Base-by-base conservation (phyloP, 1,284 basidiomycete species). In the Leccinum ponderosum region DNA sequence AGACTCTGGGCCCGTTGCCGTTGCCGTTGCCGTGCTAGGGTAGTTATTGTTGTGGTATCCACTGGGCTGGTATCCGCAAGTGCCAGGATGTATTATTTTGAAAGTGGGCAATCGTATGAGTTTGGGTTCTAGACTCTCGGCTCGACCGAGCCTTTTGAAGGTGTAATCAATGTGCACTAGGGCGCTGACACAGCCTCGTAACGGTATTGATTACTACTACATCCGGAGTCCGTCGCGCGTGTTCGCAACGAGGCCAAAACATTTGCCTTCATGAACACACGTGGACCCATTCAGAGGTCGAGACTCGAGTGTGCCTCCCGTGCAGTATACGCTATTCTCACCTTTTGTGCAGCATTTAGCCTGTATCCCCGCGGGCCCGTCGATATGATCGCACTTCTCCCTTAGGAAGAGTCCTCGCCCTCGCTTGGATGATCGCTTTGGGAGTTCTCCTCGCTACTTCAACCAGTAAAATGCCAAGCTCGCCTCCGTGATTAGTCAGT, bases 231-330 rank as follows among this genome's bases (percentile, higher is more conserved):
- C 42, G 42, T 20, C 17, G 69, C 39, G 8, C 68, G 60, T 70
- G 71, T 63, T 61, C 50, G 50, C 56, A 57, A 61, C 59, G 42
- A 65, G 69, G 69, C 55, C 7, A 37, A 31, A 37, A 37, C 37
- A 29, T 8, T n/a, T 8, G 37, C 39, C n/a, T 42, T 9, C 39
- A 42, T 42, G 39, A 52, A 14, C 31, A 17, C 57, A 39, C 53
- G 58, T 52, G 52, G 17, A 29, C 12, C 33, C 27, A 37, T 6
- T 25, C 27, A 25, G 22, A 4, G 22, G 53, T 48, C 22, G 29
- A n/a, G 12, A 35, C 33, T 14, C 33, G 33, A 48, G n/a, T 35
- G 12, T 42, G 37, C 35, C 35, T 35, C 9, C 35, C 14, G 12
- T 14, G 14, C 4, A 14, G 31, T 31, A 12, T 31, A 33, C 31